Conservation (phyloP, 495 filamentous ascomycete genomes). For the Annulohypoxylon nitens region DNA sequence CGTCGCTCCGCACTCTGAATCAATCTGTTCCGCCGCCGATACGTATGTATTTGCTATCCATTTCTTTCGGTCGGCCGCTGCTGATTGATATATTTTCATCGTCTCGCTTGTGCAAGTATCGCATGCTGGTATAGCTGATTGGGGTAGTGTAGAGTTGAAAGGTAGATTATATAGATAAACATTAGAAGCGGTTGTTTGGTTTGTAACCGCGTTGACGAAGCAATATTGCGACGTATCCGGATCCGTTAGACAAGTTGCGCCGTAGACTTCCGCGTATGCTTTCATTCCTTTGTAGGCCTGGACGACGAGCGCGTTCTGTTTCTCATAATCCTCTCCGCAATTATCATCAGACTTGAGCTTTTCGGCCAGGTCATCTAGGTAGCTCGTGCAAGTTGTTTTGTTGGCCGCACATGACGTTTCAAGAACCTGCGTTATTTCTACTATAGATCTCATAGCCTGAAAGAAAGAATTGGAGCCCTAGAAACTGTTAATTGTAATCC, state of each 20-base stretch:
- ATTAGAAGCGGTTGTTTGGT: conserved; percentile 73
- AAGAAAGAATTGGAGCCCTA: conserved; percentile 77
- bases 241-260: conserved; percentile 79
- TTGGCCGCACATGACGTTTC: conserved; percentile 77
- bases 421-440: conserved; percentile 75
- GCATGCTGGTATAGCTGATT: conserved; percentile 74
- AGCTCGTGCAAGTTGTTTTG: conserved; percentile 67
- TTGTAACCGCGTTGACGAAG: conserved; percentile 88
- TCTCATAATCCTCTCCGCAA: conserved; percentile 78
- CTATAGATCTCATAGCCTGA: conserved; percentile 72
- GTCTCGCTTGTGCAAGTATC: conserved; percentile 75
- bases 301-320: conserved; percentile 75
- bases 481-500: conserved; percentile 43
- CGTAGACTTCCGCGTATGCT: conserved; percentile 80
- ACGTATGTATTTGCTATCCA: conserved; percentile 71
- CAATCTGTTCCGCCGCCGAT: conserved; percentile 72
- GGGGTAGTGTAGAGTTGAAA: conserved; percentile 76
- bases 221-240: conserved; percentile 69
- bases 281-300: conserved; percentile 79
- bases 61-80: conserved; percentile 69
- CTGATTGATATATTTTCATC: conserved; percentile 75
- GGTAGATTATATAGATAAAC: conserved; percentile 87
- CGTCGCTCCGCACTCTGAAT: conserved; percentile 71
- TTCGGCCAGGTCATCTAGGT: conserved; percentile 70
- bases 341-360: conserved; percentile 68